These are phyloP conservation scores for Camelina sativa DNA, from an alignment of 345 rosid genomes.

Conservation along the genomic window DNA sequence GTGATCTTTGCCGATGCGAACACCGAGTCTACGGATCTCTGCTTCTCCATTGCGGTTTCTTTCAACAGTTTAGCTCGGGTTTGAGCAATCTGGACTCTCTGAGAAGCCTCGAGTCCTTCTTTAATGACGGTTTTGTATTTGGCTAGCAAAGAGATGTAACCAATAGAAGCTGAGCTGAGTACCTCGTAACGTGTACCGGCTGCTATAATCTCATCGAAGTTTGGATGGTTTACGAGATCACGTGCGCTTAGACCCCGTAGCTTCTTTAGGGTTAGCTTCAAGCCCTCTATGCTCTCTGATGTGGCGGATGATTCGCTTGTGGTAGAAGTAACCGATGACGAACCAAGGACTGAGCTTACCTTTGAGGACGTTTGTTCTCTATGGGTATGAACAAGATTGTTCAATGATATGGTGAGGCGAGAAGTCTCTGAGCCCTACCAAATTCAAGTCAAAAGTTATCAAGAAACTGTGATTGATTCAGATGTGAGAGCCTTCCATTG, in stretches of 20 bases:
- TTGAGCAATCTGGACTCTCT: conserved; percentile 42
- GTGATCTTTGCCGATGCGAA: conserved; percentile 15
- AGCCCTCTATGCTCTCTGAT: conserved; percentile 40
- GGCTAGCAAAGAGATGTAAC: conserved; percentile 49
- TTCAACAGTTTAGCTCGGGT: conserved; percentile 41
- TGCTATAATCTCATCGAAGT: conserved; percentile 42
- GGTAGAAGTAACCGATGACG: conserved; percentile 38
- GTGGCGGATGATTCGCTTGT: conserved; percentile 43
- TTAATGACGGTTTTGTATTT: conserved; percentile 48
- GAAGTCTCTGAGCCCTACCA: conserved; percentile 36
- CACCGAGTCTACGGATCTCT: conserved; percentile 34
- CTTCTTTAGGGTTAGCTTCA: conserved; percentile 35
- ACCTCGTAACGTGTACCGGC: conserved; percentile 44
- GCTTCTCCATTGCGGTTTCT: conserved; percentile 46
- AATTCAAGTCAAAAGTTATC: conserved; percentile 15
- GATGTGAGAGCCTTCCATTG: conserved; percentile 7
- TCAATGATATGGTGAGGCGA: conserved; percentile 38
- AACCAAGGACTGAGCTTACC: conserved; percentile 34
- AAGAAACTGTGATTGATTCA: conserved; percentile 10
- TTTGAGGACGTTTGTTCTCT: conserved; percentile 35
- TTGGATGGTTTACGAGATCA: conserved; percentile 42
- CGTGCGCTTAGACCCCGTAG: conserved; percentile 42
- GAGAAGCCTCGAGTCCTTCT: conserved; percentile 49
- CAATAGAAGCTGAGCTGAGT: conserved; percentile 46
- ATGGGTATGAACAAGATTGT: conserved; percentile 37